Percentiles rank a stretch among this genome's conserved stretches.
These are phyloP conservation scores for Penicillium manginii DNA, from an alignment of 495 filamentous ascomycete species.

Conservation along the genomic window DNA sequence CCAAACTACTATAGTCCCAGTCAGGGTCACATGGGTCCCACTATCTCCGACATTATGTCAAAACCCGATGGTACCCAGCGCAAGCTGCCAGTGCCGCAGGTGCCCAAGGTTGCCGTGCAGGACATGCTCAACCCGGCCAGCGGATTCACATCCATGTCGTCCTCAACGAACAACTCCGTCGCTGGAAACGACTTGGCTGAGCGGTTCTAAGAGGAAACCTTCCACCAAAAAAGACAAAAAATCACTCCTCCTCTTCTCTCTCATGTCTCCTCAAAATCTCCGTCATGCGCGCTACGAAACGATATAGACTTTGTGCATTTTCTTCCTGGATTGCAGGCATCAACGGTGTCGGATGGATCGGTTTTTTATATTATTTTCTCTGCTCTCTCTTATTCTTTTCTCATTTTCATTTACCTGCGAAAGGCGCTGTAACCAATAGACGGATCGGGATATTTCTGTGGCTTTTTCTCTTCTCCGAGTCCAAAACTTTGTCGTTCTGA, in stretches of 20 bases:
- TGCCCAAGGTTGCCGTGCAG: constrained; percentile 87
- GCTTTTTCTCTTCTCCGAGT: constrained; percentile 25
- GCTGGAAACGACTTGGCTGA: constrained; percentile 47
- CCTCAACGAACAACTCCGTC: constrained; percentile 55
- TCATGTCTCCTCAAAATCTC: constrained; percentile 25
- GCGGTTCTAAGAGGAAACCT: constrained; percentile 35
- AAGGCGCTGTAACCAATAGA: constrained; percentile 44
- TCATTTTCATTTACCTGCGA: constrained; percentile 31
- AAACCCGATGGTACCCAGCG: constrained; percentile 83
- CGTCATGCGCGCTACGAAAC: constrained; percentile 48
- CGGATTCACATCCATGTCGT: constrained; percentile 62
- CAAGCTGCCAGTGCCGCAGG: constrained; percentile 90
- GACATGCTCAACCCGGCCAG: constrained; percentile 73
- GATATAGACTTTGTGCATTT: constrained; percentile 53
- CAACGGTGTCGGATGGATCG: constrained; percentile 36
- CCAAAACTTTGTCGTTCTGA: constrained; percentile 23
- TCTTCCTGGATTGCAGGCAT: constrained; percentile 35
- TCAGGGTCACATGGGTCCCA: constrained; percentile 62
- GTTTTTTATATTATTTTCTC: constrained; percentile 15
- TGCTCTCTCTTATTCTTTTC: constrained; percentile 24
- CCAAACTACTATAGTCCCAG: constrained; percentile 61
- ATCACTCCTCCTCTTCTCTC: constrained; percentile 1
- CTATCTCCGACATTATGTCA: constrained; percentile 91
- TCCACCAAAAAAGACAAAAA: background rate
- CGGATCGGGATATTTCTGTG: constrained; percentile 32